Evolutionary conservation across 768 basidiomycete species (phyloP).

Genomic region (Termitomyces sp.): DNA sequence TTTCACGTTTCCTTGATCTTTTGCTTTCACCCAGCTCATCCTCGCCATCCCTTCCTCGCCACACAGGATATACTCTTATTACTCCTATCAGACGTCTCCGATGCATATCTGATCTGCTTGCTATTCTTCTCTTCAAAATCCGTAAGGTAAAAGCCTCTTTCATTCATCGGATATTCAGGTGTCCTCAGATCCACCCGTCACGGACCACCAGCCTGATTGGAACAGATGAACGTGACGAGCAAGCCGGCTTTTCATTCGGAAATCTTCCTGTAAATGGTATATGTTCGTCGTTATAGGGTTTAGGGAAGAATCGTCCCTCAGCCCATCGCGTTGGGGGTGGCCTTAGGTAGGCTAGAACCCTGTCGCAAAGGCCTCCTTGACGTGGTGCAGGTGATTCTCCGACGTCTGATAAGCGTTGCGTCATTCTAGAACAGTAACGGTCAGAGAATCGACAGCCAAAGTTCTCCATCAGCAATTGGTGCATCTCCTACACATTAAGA

Average conservation of each 20-base stretch:
- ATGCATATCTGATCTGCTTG: not conserved
- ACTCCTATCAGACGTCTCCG: not conserved
- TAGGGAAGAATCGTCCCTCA: not conserved
- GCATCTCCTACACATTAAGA: slow-evolving; percentile 3
- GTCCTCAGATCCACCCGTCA: not conserved
- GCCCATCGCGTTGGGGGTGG: slow-evolving; percentile 2
- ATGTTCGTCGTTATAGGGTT: not conserved
- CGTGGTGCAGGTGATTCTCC: not conserved
- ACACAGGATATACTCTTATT: too few relatives aligned
- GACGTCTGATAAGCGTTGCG: not conserved
- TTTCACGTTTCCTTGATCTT: too few relatives aligned
- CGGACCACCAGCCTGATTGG: not conserved
- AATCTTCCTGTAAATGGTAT: not conserved
- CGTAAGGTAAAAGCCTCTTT: not conserved
- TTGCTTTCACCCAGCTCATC: too few relatives aligned
- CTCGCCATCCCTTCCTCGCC: too few relatives aligned
- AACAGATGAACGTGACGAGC: not conserved
- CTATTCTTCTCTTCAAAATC: too few relatives aligned
- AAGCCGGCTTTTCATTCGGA: not conserved
- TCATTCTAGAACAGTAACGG: not conserved
- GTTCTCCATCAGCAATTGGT: not conserved
- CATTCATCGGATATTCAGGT: not conserved
- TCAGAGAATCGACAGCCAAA: not conserved
- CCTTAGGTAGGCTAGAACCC: not conserved
- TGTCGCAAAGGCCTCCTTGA: not conserved